phyloP scores from a whole-genome alignment of 139 green algal species.

The Picochlorum costavermella region DNA sequence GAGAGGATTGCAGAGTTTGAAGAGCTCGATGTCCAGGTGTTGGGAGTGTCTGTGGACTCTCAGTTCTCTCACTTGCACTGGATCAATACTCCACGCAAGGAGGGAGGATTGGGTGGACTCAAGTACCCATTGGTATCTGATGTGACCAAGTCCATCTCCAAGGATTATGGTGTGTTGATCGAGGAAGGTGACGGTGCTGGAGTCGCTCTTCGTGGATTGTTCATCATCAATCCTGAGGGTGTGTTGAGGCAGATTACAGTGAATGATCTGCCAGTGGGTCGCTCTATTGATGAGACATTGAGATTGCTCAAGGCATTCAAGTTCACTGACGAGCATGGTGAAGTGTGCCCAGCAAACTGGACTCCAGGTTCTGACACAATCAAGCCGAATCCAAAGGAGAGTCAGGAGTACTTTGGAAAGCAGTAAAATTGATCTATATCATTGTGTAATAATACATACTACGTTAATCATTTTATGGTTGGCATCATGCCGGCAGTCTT shows the following conservation, averaged over 20 bases:
- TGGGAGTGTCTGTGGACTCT: slow-evolving; percentile 32
- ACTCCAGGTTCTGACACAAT: slow-evolving; percentile 66
- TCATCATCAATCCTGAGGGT: slow-evolving; percentile 43
- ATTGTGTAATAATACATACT: slow-evolving; percentile 4
- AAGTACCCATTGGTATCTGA: slow-evolving; percentile 40
- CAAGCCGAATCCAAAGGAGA: slow-evolving; percentile 52
- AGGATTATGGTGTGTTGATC: slow-evolving; percentile 41
- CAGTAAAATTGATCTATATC: slow-evolving; percentile 8
- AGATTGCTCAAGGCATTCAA: slow-evolving; percentile 42
- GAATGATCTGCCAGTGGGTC: slow-evolving; percentile 44
- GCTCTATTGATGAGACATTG: slow-evolving; percentile 43
- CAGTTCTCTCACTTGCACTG: slow-evolving; percentile 39
- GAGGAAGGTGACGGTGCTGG: slow-evolving; percentile 28
- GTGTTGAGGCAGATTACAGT: slow-evolving; percentile 31
- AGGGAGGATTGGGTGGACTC: slow-evolving; percentile 39
- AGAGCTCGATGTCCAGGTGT: slow-evolving; percentile 21
- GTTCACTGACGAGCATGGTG: slow-evolving; percentile 73
- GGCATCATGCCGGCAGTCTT: too few relatives aligned
- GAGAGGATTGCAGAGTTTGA: slow-evolving; percentile 37
- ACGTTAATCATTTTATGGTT: too few relatives aligned
- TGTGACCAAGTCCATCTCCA: slow-evolving; percentile 40
- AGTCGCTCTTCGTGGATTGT: slow-evolving; percentile 33
- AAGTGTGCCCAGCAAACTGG: slow-evolving; percentile 81
- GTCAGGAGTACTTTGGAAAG: slow-evolving; percentile 53
- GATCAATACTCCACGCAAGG: slow-evolving; percentile 29